Evolutionary conservation across 768 basidiomycete species (phyloP), one percentile per base, ranked within the genome.

Genomic region (Polyporus arcularius): DNA sequence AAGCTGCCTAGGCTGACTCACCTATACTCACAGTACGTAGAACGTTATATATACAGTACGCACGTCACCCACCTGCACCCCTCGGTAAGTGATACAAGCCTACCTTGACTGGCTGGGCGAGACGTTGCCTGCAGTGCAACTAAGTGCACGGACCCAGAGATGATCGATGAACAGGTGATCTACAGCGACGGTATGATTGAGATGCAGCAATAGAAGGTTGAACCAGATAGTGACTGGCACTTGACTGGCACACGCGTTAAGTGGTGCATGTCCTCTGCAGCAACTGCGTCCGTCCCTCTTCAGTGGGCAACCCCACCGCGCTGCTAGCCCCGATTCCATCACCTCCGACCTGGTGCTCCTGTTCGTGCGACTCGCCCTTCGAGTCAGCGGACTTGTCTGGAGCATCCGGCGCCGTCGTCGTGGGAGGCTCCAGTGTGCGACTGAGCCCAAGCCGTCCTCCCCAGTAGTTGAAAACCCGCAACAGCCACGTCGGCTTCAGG

Each of bases 391-490:
- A 16, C 55, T 57, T 62, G 6, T 38, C 21, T 32, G 60, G 53
- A 39, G 66, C 68, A 49, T 61, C 65, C 28, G 65, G 46, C 18
- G 66, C 35, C 11, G 35, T 35, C 11, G 35, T 35, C 35, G 35
- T 35, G 35, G 35, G 35, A 35, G 11, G 49, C 18, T 47, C 45
- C 32, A 45, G 52, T 8, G 55, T n/a, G 26, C 48, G 53, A 11
- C 62, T 54, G 46, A 49, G 68, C 82, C 84, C 88, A 84, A 63
- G 48, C 63, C 80, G 81, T 42, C 83, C 82, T 7, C 85, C 87
- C 89, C 88, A 91, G 60, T 86, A 88, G 48, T 86, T 90, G 71
- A 92, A 89, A 73, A 91, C 84, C 67, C 81, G 78, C 67, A 92
- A 74, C 55, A 91, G 70, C 90, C 90, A 92, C 79, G 90, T 85